Percentiles rank a stretch among this genome's conserved stretches.
Conservation (phyloP, 768 basidiomycete species). For the Trametes cubensis region DNA sequence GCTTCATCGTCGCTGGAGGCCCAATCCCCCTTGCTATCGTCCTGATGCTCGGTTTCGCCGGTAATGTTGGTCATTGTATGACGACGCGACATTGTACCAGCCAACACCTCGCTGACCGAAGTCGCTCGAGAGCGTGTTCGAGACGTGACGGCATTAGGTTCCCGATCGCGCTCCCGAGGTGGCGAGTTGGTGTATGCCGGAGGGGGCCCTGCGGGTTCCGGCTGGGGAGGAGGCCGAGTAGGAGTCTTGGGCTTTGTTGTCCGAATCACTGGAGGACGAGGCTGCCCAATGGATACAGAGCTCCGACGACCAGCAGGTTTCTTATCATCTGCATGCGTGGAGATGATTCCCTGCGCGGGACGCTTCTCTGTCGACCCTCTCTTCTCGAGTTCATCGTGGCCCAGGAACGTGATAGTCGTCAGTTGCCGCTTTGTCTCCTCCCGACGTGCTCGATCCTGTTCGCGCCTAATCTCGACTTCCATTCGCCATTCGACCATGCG, state of each 20-base stretch:
- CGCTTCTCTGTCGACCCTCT: slow-evolving; percentile 41
- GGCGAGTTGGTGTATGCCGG: slow-evolving; percentile 58
- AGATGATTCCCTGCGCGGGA: slow-evolving; percentile 10
- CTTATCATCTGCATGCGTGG: slow-evolving; percentile 16
- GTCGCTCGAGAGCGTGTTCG: slow-evolving; percentile 50
- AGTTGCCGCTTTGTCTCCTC: slow-evolving; percentile 64
- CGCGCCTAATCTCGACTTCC: slow-evolving; percentile 75
- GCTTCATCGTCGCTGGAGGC: slow-evolving; percentile 83
- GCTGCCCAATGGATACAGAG: slow-evolving; percentile 29
- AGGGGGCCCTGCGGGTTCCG: slow-evolving; percentile 51
- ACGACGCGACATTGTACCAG: slow-evolving; percentile 45
- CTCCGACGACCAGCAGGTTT: slow-evolving; percentile 27
- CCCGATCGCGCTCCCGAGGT: slow-evolving; percentile 39
- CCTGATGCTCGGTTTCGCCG: slow-evolving; percentile 33
- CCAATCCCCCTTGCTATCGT: slow-evolving; percentile 64
- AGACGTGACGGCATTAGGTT: slow-evolving; percentile 44
- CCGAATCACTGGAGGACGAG: slow-evolving; percentile 21
- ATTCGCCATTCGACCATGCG: slow-evolving; percentile 88
- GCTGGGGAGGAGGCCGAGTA: slow-evolving; percentile 16
- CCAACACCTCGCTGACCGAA: slow-evolving; percentile 65
- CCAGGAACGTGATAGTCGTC: slow-evolving; percentile 28
- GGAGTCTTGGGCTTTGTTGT: slow-evolving; percentile 20
- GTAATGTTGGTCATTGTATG: slow-evolving; percentile 34
- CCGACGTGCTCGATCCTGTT: slow-evolving; percentile 69
- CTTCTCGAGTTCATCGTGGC: slow-evolving; percentile 52